Evolutionary conservation across 2,329 filamentous ascomycete species (phyloP).

Genomic region (Fusarium cicatricum): DNA sequence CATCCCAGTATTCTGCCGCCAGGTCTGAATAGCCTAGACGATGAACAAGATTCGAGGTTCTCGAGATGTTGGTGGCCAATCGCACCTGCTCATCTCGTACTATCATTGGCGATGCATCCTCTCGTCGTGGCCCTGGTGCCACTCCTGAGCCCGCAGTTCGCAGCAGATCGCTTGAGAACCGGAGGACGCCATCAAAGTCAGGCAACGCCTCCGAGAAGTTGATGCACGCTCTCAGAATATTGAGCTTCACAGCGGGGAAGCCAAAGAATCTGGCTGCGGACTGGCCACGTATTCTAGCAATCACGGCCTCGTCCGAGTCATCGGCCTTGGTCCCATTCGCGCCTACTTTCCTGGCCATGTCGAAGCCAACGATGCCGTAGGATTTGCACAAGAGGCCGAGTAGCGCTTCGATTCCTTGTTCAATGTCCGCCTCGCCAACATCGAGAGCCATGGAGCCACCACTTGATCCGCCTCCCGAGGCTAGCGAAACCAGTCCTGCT

Average conservation of each 20-base stretch:
- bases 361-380: slow-evolving; percentile 69
- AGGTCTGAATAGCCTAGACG: slow-evolving; percentile 76
- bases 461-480: slow-evolving; percentile 58
- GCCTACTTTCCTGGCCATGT: slow-evolving; percentile 44
- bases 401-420: slow-evolving; percentile 71
- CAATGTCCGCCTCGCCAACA: slow-evolving; percentile 70
- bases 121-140: slow-evolving; percentile 73
- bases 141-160: slow-evolving; percentile 83
- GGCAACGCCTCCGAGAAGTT: slow-evolving; percentile 93
- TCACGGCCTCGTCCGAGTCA: slow-evolving; percentile 61
- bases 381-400: slow-evolving; percentile 67
- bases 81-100: slow-evolving; percentile 84
- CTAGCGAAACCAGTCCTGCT: slow-evolving; percentile 80
- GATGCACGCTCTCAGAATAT: slow-evolving; percentile 88
- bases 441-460: slow-evolving; percentile 65
- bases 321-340: slow-evolving; percentile 40
- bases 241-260: slow-evolving; percentile 80
- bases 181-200: slow-evolving; percentile 88
- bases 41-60: slow-evolving; percentile 80
- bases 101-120: slow-evolving; percentile 75
- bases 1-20: slow-evolving; percentile 93
- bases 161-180: slow-evolving; percentile 84
- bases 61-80: slow-evolving; percentile 84
- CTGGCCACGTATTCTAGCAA: slow-evolving; percentile 67
- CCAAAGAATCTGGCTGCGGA: slow-evolving; percentile 73